Evolutionary conservation across 2,329 filamentous ascomycete genomes (phyloP).

Genomic region (Simplicillium sp.): DNA sequence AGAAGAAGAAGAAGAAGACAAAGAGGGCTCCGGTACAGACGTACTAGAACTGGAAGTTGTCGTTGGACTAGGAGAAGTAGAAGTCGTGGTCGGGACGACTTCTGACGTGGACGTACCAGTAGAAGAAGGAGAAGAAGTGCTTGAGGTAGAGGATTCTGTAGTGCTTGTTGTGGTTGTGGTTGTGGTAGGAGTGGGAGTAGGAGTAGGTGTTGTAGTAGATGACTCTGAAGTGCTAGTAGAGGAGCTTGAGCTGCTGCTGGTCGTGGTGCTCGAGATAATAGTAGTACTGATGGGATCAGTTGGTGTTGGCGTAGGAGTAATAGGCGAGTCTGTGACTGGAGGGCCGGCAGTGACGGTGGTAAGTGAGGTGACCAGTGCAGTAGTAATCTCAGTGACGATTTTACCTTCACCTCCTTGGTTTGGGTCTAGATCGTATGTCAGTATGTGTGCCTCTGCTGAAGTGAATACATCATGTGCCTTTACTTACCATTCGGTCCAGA

Average conservation of each 20-base stretch:
- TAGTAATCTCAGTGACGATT: not conserved
- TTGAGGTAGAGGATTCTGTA: conserved; percentile 11
- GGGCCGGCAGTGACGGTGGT: not conserved
- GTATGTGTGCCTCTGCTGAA: too few relatives aligned
- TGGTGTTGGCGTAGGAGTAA: not conserved
- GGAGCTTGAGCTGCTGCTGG: conserved; percentile 6
- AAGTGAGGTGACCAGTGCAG: conserved; percentile 1
- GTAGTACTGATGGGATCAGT: not conserved
- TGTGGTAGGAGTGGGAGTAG: conserved; percentile 12
- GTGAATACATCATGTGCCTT: too few relatives aligned
- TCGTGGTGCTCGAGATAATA: not conserved
- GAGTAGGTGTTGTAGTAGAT: conserved; percentile 14
- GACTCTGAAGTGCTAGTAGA: conserved; percentile 5
- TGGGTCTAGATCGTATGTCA: too few relatives aligned
- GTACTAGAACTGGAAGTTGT: conserved; percentile 17
- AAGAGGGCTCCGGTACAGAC: conserved; percentile 16
- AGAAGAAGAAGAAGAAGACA: conserved; percentile 12
- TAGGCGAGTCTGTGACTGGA: not conserved
- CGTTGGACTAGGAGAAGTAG: conserved; percentile 9
- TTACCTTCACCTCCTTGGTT: too few relatives aligned
- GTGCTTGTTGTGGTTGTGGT: too few relatives aligned
- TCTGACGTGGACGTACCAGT: conserved; percentile 18
- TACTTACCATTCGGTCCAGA: too few relatives aligned
- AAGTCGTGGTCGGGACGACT: not conserved
- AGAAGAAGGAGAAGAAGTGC: conserved; percentile 2